Percentiles rank a stretch among this genome's conserved stretches.
These are phyloP conservation scores for Starmerella apicola DNA, from an alignment of 805 yeast genomes.

Conservation along the genomic window DNA sequence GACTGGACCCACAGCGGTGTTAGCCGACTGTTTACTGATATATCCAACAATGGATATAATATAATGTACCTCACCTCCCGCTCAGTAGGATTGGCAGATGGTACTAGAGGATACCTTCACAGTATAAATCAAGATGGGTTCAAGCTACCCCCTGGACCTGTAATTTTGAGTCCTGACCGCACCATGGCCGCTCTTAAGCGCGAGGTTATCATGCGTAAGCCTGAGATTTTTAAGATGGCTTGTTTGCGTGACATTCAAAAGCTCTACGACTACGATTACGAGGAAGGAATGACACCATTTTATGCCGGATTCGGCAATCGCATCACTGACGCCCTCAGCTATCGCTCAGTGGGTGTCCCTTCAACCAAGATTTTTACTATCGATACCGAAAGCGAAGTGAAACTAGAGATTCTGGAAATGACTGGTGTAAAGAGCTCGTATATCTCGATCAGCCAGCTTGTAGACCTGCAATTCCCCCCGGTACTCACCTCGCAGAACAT, in stretches of 20 bases:
- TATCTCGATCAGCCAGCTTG: conserved; percentile 79
- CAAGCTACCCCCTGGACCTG: conserved; percentile 79
- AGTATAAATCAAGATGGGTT: conserved; percentile 68
- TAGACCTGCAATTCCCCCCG: conserved; percentile 96
- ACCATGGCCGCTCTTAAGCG: conserved; percentile 89
- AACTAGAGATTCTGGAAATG: conserved; percentile 86
- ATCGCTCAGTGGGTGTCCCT: conserved; percentile 87
- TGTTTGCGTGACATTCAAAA: conserved; percentile 76
- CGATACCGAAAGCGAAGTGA: conserved; percentile 93
- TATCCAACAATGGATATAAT: conserved; percentile 76
- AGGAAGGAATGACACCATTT: conserved; percentile 52
- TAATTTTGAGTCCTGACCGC: conserved; percentile 86
- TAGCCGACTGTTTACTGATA: conserved; percentile 81
- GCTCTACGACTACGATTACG: conserved; percentile 40
- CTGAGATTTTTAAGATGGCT: conserved; percentile 98
- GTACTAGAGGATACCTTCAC: conserved; percentile 69
- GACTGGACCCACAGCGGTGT: conserved; percentile 99
- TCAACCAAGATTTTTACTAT: conserved; percentile 90
- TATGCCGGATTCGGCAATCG: conserved; percentile 97
- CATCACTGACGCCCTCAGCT: conserved; percentile 91
- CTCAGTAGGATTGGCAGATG: conserved; percentile 89
- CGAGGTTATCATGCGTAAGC: conserved; percentile 86
- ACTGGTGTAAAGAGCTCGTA: conserved; percentile 88
- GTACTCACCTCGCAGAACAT: conserved; percentile 27
- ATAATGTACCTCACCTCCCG: conserved; percentile 89